Evolutionary conservation across 192 early-diverging fungal species (phyloP), one percentile per base, ranked within the genome.

Genomic region (Tieghemiomyces parasiticus): DNA sequence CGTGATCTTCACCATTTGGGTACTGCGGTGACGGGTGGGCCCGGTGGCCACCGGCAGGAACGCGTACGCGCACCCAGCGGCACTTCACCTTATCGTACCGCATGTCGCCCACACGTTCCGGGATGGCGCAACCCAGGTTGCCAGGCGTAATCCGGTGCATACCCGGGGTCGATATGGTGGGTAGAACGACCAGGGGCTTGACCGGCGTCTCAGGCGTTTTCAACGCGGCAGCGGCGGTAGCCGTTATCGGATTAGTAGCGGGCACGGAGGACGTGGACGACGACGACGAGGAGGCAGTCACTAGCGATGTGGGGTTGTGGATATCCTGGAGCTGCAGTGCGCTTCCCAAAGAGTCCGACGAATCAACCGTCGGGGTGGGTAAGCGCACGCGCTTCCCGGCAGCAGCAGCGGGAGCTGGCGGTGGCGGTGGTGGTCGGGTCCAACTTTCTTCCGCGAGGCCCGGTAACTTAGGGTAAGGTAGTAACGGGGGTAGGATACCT

Each of bases 81-180:
- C 50, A 52, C 19, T 25, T 14, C 26, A 16, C 30, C 26, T 52
- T 52, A 25, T 52, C 50, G 50, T 29, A 52, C 50, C 26, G 30
- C 50, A 52, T 52, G 19, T 52, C 50, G 30, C 50, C 50, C 19
- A 52, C 50, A 14, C 24, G 50, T 1, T 52, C 50, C 14, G 26
- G 50, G 20, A 52, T 14, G 50, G 50, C 50, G 26, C 50, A 24
- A 16, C 50, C 50, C 2, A 52, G 50, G 30, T 52, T 52, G 8
- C 26, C 20, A 2, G 50, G 50, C 30, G 50, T 52, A 52, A 52
- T 52, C 50, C 16, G 16, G 26, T 52, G 50, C 13, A 52, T 20
- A 25, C 26, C 50, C 2, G 50, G 50, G 26, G 50, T 28, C 14
- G 24, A 13, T 13, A 8, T 16, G 2, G 50, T 14, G 50, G 50